These are phyloP conservation scores for Neofusicoccum laricinum DNA, from an alignment of 2,329 filamentous ascomycete species.

Conservation along the genomic window DNA sequence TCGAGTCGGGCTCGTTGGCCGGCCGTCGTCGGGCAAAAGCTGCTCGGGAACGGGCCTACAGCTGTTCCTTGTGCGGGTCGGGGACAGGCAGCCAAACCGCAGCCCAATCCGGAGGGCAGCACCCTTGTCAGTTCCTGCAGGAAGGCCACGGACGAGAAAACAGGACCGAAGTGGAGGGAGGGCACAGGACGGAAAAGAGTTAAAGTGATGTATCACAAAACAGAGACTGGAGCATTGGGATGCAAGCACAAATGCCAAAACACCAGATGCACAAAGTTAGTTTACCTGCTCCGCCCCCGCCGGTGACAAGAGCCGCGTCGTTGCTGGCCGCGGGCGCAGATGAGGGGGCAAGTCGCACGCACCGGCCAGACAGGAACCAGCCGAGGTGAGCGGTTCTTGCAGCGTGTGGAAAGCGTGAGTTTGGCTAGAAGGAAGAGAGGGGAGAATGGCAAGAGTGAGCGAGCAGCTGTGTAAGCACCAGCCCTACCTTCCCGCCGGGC, in stretches of 20 bases:
- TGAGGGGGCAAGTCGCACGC: too few species aligned
- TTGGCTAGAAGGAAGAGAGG: background rate
- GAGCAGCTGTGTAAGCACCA: background rate
- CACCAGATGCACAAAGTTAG: too few species aligned
- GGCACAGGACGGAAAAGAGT: background rate
- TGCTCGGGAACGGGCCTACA: too few species aligned
- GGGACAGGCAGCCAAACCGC: background rate
- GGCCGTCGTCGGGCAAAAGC: too few species aligned
- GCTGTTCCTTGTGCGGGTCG: too few species aligned
- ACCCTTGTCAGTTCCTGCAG: background rate
- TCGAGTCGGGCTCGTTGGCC: too few species aligned
- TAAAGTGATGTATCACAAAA: background rate
- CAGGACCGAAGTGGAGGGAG: background rate
- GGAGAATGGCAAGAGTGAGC: background rate
- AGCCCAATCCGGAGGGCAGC: background rate
- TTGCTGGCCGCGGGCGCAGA: too few species aligned
- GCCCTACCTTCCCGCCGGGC: background rate
- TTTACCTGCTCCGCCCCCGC: too few species aligned
- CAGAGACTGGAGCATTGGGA: background rate
- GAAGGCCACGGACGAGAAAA: background rate
- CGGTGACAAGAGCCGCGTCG: too few species aligned
- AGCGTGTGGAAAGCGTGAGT: background rate
- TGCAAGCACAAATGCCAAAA: background rate
- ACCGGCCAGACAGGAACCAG: background rate
- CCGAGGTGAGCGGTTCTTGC: background rate